phyloP scores from a whole-genome alignment of 306 rosid species.

The Sesbania bispinosa region DNA sequence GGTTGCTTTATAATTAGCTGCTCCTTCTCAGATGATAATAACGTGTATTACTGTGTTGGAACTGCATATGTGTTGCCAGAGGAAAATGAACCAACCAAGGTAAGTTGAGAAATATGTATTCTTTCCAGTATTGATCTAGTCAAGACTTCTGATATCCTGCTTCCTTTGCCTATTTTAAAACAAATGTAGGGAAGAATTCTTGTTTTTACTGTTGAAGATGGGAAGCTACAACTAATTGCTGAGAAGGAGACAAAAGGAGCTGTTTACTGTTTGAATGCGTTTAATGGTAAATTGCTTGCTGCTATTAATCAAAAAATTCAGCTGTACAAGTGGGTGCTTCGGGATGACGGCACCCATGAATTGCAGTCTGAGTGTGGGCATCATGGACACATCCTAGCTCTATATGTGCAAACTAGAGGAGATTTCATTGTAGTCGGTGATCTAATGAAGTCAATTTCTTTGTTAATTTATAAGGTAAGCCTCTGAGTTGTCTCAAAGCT shows the following conservation, averaged over 20 bases:
- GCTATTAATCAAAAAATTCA: conserved; percentile 98
- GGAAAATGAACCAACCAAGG: conserved; percentile 96
- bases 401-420: conserved; percentile 95
- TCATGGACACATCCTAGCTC: conserved; percentile 97
- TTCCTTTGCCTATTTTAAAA: conserved; percentile 9
- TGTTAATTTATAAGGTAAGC: conserved; percentile 89
- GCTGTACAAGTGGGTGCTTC: conserved; percentile 94
- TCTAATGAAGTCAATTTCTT: conserved; percentile 88
- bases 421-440: conserved; percentile 99
- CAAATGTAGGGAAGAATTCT: conserved; percentile 82
- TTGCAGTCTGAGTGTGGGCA: conserved; percentile 99
- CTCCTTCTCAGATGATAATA: conserved; percentile 93
- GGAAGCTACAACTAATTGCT: conserved; percentile 89
- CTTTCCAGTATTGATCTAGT: not conserved
- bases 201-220: conserved; percentile 90
- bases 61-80: conserved; percentile 95
- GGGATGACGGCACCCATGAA: conserved; percentile 92
- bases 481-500: not conserved
- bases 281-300: conserved; percentile 94
- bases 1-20: conserved; percentile 97
- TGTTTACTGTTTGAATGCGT: conserved; percentile 88
- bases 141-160: conserved; percentile 12
- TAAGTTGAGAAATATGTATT: conserved; percentile 17
- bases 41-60: conserved; percentile 92
- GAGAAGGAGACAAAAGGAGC: conserved; percentile 99